phyloP scores from a whole-genome alignment of 345 rosid genomes.

The Populus tremula region DNA sequence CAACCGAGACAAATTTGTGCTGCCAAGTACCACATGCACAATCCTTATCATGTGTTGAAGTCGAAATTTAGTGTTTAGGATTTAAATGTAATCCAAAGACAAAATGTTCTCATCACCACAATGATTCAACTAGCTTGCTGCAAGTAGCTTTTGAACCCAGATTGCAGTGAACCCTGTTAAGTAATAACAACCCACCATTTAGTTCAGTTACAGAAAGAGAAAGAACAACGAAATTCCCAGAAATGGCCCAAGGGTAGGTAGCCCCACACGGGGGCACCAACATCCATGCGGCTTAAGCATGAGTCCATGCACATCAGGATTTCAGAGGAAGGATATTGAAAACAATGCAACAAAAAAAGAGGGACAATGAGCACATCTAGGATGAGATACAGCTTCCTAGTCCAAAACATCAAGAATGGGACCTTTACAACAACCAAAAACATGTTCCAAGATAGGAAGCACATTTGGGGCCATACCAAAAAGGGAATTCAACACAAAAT shows the following conservation, averaged over 20 bases:
- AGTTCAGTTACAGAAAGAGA: not conserved
- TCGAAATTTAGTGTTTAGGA: no score
- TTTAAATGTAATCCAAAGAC: no score
- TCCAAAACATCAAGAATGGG: constrained; percentile 18
- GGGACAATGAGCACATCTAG: constrained; percentile 15
- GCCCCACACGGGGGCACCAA: constrained; percentile 8
- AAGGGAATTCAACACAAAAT: not conserved
- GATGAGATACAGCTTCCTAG: constrained; percentile 33
- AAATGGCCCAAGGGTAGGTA: constrained; percentile 1
- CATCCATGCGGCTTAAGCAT: constrained; percentile 8
- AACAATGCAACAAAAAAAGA: constrained; percentile 8
- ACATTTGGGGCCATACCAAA: constrained; percentile 16
- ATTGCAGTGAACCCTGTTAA: not conserved
- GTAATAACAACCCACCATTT: not conserved
- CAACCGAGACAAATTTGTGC: no score
- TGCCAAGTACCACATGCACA: no score
- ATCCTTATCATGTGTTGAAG: no score
- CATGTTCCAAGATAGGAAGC: constrained; percentile 45
- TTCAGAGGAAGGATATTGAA: constrained; percentile 15
- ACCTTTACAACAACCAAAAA: constrained; percentile 1
- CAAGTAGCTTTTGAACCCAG: not conserved
- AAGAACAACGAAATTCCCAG: not conserved
- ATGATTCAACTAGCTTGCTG: not conserved
- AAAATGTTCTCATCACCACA: not conserved
- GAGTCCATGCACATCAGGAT: constrained; percentile 21